phyloP scores from a whole-genome alignment of 2,329 filamentous ascomycete genomes.

The Neofusicoccum parvum region DNA sequence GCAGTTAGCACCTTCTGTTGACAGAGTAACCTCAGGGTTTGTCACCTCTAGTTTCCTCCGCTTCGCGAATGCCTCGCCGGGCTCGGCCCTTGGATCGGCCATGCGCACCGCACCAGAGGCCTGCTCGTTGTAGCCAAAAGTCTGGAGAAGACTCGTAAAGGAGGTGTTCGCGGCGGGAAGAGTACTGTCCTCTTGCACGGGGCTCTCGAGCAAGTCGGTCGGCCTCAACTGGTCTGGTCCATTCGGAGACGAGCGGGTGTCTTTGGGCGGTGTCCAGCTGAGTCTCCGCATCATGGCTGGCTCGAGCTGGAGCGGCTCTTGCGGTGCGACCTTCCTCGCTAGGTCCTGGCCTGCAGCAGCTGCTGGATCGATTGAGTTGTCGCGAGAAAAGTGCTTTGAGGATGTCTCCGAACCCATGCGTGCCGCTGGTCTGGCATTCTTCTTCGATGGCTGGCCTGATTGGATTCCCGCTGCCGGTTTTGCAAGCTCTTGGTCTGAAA shows the following conservation, averaged over 20 bases:
- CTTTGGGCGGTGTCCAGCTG: conserved; percentile 40
- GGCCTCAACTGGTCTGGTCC: conserved; percentile 23
- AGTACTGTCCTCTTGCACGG: background rate
- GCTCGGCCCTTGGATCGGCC: background rate
- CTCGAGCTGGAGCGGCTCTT: conserved; percentile 30
- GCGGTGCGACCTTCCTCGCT: conserved; percentile 6
- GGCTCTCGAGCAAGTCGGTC: background rate
- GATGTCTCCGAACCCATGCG: background rate
- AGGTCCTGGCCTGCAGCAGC: conserved; percentile 19
- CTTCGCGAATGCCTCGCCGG: conserved; percentile 29
- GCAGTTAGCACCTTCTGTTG: background rate
- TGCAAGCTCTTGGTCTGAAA: background rate
- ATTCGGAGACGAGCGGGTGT: conserved; percentile 28
- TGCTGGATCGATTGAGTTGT: background rate
- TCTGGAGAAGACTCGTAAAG: conserved; percentile 34
- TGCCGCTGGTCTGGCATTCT: background rate
- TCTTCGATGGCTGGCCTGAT: background rate
- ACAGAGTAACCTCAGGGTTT: background rate
- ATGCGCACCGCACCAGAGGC: background rate
- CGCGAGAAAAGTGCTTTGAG: conserved; percentile 4
- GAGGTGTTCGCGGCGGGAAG: conserved; percentile 10
- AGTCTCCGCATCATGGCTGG: conserved; percentile 34
- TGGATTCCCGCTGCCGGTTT: background rate
- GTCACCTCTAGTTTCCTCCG: conserved; percentile 34
- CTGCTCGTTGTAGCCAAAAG: conserved; percentile 30